phyloP scores from a whole-genome alignment of 768 basidiomycete species.

The Panaeolus papilionaceus region DNA sequence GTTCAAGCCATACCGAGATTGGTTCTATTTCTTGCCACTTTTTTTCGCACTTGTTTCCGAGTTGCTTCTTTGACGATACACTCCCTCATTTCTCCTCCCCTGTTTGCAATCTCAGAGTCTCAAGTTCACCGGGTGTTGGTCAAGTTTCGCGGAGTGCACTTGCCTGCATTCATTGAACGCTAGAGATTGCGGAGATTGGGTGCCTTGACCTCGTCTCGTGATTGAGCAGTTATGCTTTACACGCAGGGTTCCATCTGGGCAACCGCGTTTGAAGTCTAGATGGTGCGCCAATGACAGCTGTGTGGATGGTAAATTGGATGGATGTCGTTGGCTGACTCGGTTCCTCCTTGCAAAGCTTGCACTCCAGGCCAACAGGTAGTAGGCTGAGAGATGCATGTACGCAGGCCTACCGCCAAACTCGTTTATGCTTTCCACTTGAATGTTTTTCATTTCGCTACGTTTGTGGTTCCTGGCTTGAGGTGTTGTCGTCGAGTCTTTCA shows the following conservation, averaged over 20 bases:
- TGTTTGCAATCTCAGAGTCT: no score
- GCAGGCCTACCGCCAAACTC: neutral
- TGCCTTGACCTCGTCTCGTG: neutral
- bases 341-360: neutral
- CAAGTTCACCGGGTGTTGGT: neutral
- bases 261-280: neutral
- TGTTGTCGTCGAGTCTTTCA: neutral
- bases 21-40: no score
- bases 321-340: conserved; percentile 4
- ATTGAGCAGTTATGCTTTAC: neutral
- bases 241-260: neutral
- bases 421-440: neutral
- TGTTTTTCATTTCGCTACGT: conserved; percentile 4
- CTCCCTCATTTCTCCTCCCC: no score
- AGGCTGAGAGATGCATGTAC: neutral
- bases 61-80: no score
- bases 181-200: conserved; percentile 2
- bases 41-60: no score
- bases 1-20: no score
- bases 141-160: neutral
- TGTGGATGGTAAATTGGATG: neutral
- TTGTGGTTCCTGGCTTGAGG: neutral
- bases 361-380: neutral
- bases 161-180: neutral
- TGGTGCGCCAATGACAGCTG: neutral